Percentiles rank a stretch among this genome's conserved stretches.
These are phyloP conservation scores for Tremellales sp. DNA, from an alignment of 1,284 basidiomycete genomes.

Conservation along the genomic window DNA sequence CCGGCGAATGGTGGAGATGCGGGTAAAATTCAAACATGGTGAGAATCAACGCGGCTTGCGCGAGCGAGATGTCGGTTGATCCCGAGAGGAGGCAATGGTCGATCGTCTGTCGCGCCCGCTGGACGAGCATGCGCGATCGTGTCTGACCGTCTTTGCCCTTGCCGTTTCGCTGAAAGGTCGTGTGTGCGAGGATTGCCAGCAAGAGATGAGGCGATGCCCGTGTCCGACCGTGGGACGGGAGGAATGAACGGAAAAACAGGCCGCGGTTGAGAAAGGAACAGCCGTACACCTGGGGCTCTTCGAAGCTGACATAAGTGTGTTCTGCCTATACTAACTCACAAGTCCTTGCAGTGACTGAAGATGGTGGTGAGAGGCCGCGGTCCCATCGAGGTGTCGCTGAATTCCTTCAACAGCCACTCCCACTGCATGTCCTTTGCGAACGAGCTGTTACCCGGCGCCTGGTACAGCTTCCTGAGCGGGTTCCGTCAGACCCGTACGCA, in stretches of 20 bases:
- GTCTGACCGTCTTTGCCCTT: conserved; percentile 12
- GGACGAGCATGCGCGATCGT: conserved; percentile 22
- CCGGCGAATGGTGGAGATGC: conserved; percentile 22
- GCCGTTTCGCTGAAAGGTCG: conserved; percentile 25
- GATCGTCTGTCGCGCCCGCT: conserved; percentile 26
- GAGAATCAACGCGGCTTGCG: conserved; percentile 28
- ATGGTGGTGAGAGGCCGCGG: not conserved
- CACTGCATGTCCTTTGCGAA: not conserved
- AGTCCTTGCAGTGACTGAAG: not conserved
- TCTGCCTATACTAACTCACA: not conserved
- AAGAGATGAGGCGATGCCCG: conserved; percentile 22
- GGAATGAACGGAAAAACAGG: not conserved
- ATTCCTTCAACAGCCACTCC: not conserved
- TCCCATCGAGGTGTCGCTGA: not conserved
- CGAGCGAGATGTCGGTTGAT: conserved; percentile 20
- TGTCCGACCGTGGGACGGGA: not conserved
- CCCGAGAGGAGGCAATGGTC: conserved; percentile 21
- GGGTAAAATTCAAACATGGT: conserved; percentile 33
- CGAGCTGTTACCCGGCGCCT: not conserved
- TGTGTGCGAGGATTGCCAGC: conserved; percentile 27
- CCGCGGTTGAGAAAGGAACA: not conserved
- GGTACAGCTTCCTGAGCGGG: no score
- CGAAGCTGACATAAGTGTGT: not conserved
- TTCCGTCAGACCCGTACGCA: no score
- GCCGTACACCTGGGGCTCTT: not conserved